Evolutionary conservation across 2,329 filamentous ascomycete species (phyloP), one percentile per base, ranked within the genome.

Genomic region (Botryotinia narcissicola): DNA sequence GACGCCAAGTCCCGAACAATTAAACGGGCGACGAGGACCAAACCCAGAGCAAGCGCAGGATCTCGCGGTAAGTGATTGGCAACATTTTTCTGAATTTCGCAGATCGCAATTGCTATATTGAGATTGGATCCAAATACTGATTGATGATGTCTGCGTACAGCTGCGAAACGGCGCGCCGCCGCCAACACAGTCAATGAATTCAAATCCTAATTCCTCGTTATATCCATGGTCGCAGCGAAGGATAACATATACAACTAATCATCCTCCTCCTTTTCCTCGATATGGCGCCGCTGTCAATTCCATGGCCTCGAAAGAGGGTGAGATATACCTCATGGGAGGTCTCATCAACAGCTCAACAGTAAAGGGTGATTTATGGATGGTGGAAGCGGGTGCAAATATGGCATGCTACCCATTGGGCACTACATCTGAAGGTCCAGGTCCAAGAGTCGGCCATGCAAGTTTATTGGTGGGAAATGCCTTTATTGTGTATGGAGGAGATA

Each of bases 401-500:
- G 89, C 93, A 35, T 98, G 96, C 83, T 97, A 97, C 81, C 95
- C 95, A 37, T 90, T 99, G 73, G 90, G 92, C 18, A 98, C 96
- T 0, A 96, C 94, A 0, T 93, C 94, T 32, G 96, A 99, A 83
- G 96, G 96, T 0, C 97, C 96, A 1, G 95, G 96, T 6, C 96
- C 97, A 1, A 90, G 96, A 84, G 96, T 99, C 70, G 96, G 96
- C 5, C 96, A 99, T 84, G 88, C 95, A 32, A 97, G 95, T 85
- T 86, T 99, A 79, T 87, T 99, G 25, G 96, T 99, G 71, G 97
- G 97, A 73, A 99, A 99, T 83, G 96, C 96, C 0, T 99, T 98
- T 82, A 99, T 99, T 78, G 96, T 99, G 20, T 99, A 98, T 81
- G 97, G 96, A 68, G 96, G 96, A 81, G 97, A 99, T 82, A 99